Evolutionary conservation across 2,329 filamentous ascomycete species (phyloP), one percentile per base, ranked within the genome.

Genomic region (Fusarium sp.): DNA sequence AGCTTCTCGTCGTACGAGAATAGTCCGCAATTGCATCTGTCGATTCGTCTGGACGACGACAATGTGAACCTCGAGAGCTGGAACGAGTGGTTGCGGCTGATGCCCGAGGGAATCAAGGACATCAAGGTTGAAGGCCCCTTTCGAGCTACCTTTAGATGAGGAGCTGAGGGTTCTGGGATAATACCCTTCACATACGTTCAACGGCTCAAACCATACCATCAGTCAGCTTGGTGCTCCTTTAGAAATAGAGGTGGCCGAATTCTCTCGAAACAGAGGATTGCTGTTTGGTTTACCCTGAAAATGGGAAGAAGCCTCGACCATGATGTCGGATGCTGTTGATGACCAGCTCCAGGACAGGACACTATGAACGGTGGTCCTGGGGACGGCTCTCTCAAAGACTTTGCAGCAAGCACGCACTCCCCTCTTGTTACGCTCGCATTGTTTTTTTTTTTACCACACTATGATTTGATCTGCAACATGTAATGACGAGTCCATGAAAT

Each of bases 71-170:
- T 87, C 63, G 88, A 90, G 60, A 86, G 81, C 64, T 90, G 89
- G 88, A 83, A 86, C 64, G 88, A 91, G 76, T 91, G 89, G 88
- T 80, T 91, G 71, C 86, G 89, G 25, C 82, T 88, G 76, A 88
- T 91, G 85, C 89, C 89, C 3, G 88, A 89, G 66, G 86, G 88
- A 9, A 85, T 90, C 73, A 86, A 83, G 74, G 88, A 90, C 67
- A 83, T 90, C 65, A 88, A 87, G 79, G 85, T 90, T 50, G 88
- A 90, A 27, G 87, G 87, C 4, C 87, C 87, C 23, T 88, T 84
- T 63, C 79, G 82, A 65, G 71, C 77, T 60, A 69, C 75, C 5
- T 79, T 76, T 67, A 78, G 77, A 66, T 79, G 64, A 75, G 67
- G 16, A 68, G 57, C 57, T 60, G 34, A 20, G 23, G 45, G 45